Evolutionary conservation across 768 basidiomycete genomes (phyloP), one percentile per base, ranked within the genome.

Genomic region (Sporobolomyces phaffii): DNA sequence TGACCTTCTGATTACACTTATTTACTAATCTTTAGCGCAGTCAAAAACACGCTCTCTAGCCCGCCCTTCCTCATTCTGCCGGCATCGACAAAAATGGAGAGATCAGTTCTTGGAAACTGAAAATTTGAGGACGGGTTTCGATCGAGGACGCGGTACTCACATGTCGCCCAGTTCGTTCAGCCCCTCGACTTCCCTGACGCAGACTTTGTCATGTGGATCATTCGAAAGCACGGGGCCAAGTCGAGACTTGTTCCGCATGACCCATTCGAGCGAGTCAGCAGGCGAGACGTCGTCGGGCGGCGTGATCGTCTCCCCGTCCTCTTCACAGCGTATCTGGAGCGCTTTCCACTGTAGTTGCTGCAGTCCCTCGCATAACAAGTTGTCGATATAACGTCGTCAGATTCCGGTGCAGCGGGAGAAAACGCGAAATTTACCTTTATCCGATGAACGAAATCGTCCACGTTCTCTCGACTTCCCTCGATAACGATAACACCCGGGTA

Each of bases 301-400:
- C 8, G 28, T 17, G 13, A 57, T 31, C 22, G 34, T 17, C 2
- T 24, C 20, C 1, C 61, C 66, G 29, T 51, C 58, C 29, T 68
- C 43, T 36, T 73, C 73, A 49, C 64, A 72, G 0, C 73, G 67
- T 1, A 73, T 62, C 29, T 73, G 73, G 0, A 73, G 59, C 6
- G 73, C 73, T 47, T 73, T 72, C 73, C 73, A 73, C 26, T 73
- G 68, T 20, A 65, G 47, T 48, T 58, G 58, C 72, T 70, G 60
- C n/a, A n/a, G n/a, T n/a, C n/a, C n/a, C n/a, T n/a, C n/a, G n/a
- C n/a, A n/a, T n/a, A n/a, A n/a, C n/a, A n/a, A n/a, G n/a, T n/a
- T n/a, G n/a, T n/a, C n/a, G n/a, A n/a, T n/a, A n/a, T n/a, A n/a
- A n/a, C n/a, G n/a, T n/a, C n/a, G n/a, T n/a, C n/a, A n/a, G n/a